Evolutionary conservation across 805 yeast species (phyloP), one percentile per base, ranked within the genome.

Genomic region (Candida ulmi): DNA sequence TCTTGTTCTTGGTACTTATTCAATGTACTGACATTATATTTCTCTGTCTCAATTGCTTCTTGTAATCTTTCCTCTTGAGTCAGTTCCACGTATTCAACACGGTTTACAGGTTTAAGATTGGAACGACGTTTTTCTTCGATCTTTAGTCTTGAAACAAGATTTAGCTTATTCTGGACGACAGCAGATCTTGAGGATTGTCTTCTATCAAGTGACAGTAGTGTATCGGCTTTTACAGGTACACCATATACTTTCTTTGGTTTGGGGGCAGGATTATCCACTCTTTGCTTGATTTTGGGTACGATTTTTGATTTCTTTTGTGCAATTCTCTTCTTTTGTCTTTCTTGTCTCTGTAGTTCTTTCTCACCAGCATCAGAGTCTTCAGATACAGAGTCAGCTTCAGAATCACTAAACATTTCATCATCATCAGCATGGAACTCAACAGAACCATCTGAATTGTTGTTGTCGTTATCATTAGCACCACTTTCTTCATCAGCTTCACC

Each of bases 31-130:
- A 78, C 65, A 58, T 93, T 93, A 33, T 74, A 72, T 55, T 74
- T 71, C 61, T 93, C 99, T 0, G 97, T 93, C 50, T 81, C 83
- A 34, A 80, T 66, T 1, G 99, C 98, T 57, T 88, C 93, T n/a
- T 73, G 81, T 33, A 69, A 40, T 43, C 68, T 55, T 44, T 63
- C 78, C 30, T 65, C 69, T 41, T 69, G 72, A 2, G 71, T 66
- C 41, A 66, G 39, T 45, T 75, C 78, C 15, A 60, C 59, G 36
- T 68, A 64, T 42, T 69, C 61, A 8, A 61, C 57, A 23, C 66
- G 58, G 1, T 62, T 58, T 5, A 69, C 65, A 0, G 72, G 78
- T 34, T 70, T 66, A 26, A 64, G 50, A 48, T 52, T 56, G 51
- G 64, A 64, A 57, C 68, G 75, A 51, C 83, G 71, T 41, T 72